Conservation (phyloP, 192 early-diverging fungal genomes). For the Chytriomyces hyalinus region DNA sequence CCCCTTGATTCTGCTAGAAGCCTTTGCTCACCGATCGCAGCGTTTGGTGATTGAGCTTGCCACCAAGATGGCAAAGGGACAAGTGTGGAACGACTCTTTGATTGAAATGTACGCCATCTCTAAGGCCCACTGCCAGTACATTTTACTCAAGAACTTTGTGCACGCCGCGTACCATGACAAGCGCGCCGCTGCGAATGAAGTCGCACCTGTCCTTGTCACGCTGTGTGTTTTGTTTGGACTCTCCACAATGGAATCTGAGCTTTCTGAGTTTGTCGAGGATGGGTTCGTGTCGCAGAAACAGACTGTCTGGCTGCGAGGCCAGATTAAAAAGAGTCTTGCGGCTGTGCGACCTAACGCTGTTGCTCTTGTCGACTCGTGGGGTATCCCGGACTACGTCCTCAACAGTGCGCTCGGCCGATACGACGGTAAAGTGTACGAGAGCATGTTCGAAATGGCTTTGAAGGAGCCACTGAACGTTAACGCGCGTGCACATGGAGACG, state of each 20-base stretch:
- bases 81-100: conserved; percentile 76
- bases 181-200: conserved; percentile 50
- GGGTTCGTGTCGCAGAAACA: conserved; percentile 75
- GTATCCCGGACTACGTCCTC: conserved; percentile 74
- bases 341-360: conserved; percentile 78
- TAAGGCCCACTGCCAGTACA: conserved; percentile 78
- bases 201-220: conserved; percentile 63
- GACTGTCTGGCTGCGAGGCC: conserved; percentile 43
- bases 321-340: conserved; percentile 60
- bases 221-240: conserved; percentile 84
- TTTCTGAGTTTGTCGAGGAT: conserved; percentile 86
- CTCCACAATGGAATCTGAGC: conserved; percentile 79
- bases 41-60: conserved; percentile 66
- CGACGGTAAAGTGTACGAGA: conserved; percentile 82
- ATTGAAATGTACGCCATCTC: conserved; percentile 76
- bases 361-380: conserved; percentile 80
- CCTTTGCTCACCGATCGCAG: conserved; percentile 77
- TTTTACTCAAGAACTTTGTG: conserved; percentile 77
- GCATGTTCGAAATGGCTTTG: conserved; percentile 74
- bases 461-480: conserved; percentile 77
- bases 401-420: conserved; percentile 78
- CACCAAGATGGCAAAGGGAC: conserved; percentile 67
- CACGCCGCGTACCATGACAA: conserved; percentile 56
- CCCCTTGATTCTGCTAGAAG: conserved; percentile 64
- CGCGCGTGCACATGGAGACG: conserved; percentile 40